Evolutionary conservation across 805 yeast species (phyloP).

Genomic region (Lipomyces japonicus): DNA sequence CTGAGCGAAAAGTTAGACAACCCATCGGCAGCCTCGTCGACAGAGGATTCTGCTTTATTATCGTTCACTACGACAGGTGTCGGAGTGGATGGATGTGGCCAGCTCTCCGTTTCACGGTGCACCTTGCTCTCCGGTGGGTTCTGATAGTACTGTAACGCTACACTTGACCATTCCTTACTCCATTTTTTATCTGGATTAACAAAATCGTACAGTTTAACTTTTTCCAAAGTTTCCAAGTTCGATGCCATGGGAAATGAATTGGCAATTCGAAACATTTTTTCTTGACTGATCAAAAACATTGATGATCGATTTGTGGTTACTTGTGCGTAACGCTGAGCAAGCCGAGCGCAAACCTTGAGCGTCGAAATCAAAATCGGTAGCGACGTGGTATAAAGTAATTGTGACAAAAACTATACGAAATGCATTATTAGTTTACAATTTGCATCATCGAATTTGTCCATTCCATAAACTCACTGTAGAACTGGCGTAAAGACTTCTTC

Average conservation of each 20-base stretch:
- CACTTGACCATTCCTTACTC: conserved; percentile 29
- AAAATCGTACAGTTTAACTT: conserved; percentile 31
- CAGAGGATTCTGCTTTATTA: neutral
- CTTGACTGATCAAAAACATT: conserved; percentile 45
- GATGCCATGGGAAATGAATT: conserved; percentile 45
- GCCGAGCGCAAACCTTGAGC: conserved; percentile 54
- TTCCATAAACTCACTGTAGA: conserved; percentile 12
- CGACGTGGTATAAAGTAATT: conserved; percentile 57
- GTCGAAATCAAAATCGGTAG: conserved; percentile 57
- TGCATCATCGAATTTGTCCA: neutral
- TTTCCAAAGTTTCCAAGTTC: conserved; percentile 32
- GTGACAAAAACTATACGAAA: conserved; percentile 43
- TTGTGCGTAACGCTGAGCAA: conserved; percentile 59
- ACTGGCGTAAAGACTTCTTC: conserved; percentile 55
- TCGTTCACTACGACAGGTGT: conserved; percentile 7
- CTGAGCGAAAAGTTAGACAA: conserved; percentile 49
- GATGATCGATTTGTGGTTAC: conserved; percentile 43
- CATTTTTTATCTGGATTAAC: conserved; percentile 29
- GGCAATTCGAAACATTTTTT: conserved; percentile 52
- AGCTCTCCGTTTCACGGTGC: conserved; percentile 9
- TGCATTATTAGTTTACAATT: neutral
- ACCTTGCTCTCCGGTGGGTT: neutral
- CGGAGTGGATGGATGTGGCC: conserved; percentile 10
- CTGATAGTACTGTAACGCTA: conserved; percentile 33
- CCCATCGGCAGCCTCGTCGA: conserved; percentile 37